Evolutionary conservation across 805 yeast species (phyloP).

Genomic region (Barnettozyma siamensis): DNA sequence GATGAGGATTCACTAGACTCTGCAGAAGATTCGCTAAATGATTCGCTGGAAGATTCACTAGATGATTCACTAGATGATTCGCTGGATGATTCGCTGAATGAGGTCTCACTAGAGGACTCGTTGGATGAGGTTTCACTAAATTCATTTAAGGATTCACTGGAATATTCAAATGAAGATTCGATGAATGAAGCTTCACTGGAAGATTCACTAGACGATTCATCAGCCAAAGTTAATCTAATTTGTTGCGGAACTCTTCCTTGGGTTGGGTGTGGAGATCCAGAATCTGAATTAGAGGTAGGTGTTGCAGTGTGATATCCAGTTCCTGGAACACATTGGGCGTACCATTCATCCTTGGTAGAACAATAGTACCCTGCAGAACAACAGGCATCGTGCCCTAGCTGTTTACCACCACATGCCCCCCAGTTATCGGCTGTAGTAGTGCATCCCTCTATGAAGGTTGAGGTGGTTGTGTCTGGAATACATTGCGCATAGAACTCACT

Average conservation of each 20-base stretch:
- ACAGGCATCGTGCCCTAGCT: constrained; percentile 8
- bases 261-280: neutral
- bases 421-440: constrained; percentile 5
- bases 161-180: neutral
- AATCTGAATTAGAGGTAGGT: neutral
- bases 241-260: too few relatives aligned
- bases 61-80: too few relatives aligned
- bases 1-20: too few relatives aligned
- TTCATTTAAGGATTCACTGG: too few relatives aligned
- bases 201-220: too few relatives aligned
- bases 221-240: too few relatives aligned
- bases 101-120: too few relatives aligned
- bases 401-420: constrained; percentile 18
- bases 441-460: neutral
- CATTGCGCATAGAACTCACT: constrained; percentile 14
- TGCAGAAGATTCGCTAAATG: too few relatives aligned
- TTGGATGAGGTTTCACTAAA: too few relatives aligned
- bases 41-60: too few relatives aligned
- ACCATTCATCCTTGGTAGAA: constrained; percentile 10
- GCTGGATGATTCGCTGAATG: too few relatives aligned
- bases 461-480: constrained; percentile 4
- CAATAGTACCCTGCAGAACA: constrained; percentile 14
- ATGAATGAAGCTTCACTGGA: neutral
- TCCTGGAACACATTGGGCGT: constrained; percentile 16
- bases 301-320: constrained; percentile 1